These are phyloP conservation scores for Penicillium sp. DNA, from an alignment of 2,329 filamentous ascomycete species.

Conservation along the genomic window DNA sequence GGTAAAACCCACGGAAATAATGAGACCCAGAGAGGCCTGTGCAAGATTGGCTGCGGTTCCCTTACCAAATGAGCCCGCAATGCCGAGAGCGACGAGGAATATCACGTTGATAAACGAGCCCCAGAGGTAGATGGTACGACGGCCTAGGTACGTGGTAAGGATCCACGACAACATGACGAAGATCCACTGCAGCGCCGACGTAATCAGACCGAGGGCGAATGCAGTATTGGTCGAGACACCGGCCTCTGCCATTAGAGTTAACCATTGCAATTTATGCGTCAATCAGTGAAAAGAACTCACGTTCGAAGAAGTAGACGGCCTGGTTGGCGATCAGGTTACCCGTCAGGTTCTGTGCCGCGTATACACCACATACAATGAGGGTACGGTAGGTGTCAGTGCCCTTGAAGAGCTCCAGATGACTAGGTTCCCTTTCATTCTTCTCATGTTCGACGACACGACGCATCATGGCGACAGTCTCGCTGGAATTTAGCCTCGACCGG, in stretches of 20 bases:
- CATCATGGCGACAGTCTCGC: conserved; percentile 59
- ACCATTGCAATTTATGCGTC: conserved; percentile 13
- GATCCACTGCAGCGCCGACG: conserved; percentile 61
- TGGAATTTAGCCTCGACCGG: conserved; percentile 35
- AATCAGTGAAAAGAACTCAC: conserved; percentile 22
- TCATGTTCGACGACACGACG: conserved; percentile 58
- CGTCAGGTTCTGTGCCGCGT: conserved; percentile 59
- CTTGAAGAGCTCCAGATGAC: conserved; percentile 53
- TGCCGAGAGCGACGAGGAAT: conserved; percentile 59
- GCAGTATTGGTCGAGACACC: conserved; percentile 56
- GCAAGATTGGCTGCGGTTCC: conserved; percentile 49
- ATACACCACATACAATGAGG: conserved; percentile 57
- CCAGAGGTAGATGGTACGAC: conserved; percentile 65
- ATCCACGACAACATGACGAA: conserved; percentile 68
- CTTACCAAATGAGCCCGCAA: conserved; percentile 54
- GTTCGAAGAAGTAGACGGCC: conserved; percentile 59
- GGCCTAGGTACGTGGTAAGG: conserved; percentile 63
- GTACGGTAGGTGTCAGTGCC: conserved; percentile 57
- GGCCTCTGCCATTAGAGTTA: conserved; percentile 54
- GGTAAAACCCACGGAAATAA: conserved; percentile 65
- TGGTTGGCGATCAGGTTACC: conserved; percentile 64
- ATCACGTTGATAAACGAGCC: conserved; percentile 55
- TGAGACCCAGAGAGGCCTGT: conserved; percentile 62
- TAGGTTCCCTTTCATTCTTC: conserved; percentile 49
- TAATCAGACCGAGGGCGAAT: conserved; percentile 64